These are phyloP conservation scores for Phyllosticta capitalensis DNA, from an alignment of 2,329 filamentous ascomycete species.

Conservation along the genomic window DNA sequence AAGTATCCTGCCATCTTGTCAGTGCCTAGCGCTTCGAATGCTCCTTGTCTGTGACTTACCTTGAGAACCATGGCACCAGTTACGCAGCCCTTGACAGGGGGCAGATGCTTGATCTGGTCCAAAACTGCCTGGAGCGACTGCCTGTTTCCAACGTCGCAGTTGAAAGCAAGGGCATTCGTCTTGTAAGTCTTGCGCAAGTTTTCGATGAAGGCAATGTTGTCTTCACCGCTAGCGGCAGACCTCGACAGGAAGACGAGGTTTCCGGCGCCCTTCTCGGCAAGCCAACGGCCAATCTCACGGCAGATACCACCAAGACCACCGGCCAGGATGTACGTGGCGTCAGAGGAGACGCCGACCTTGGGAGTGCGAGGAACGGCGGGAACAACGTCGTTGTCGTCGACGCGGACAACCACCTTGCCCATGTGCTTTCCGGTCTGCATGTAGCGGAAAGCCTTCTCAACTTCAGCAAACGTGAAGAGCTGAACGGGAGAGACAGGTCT, in stretches of 20 bases:
- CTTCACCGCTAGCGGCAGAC: background rate
- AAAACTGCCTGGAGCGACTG: constrained; percentile 1
- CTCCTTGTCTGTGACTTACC: background rate
- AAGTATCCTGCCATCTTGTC: constrained; percentile 5
- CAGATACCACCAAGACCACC: constrained; percentile 23
- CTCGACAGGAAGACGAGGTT: constrained; percentile 19
- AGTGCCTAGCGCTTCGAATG: constrained; percentile 5
- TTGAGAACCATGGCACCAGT: constrained; percentile 21
- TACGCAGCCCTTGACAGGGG: constrained; percentile 19
- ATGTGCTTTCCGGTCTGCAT: constrained; percentile 12
- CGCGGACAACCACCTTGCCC: constrained; percentile 15
- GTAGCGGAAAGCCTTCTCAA: constrained; percentile 14
- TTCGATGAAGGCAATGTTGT: background rate
- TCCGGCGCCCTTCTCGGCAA: constrained; percentile 18
- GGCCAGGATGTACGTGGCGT: constrained; percentile 21
- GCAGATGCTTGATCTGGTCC: constrained; percentile 10
- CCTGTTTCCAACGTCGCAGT: background rate
- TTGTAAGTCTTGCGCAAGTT: constrained; percentile 1
- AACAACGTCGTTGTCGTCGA: background rate
- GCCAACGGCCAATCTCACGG: constrained; percentile 18
- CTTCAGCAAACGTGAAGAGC: constrained; percentile 13
- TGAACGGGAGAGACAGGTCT: constrained; percentile 1
- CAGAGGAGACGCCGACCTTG: constrained; percentile 12
- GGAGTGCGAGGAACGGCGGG: background rate
- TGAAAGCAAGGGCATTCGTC: background rate